These are phyloP conservation scores for Nemania bipapillata DNA, from an alignment of 2,329 filamentous ascomycete genomes.

Conservation along the genomic window DNA sequence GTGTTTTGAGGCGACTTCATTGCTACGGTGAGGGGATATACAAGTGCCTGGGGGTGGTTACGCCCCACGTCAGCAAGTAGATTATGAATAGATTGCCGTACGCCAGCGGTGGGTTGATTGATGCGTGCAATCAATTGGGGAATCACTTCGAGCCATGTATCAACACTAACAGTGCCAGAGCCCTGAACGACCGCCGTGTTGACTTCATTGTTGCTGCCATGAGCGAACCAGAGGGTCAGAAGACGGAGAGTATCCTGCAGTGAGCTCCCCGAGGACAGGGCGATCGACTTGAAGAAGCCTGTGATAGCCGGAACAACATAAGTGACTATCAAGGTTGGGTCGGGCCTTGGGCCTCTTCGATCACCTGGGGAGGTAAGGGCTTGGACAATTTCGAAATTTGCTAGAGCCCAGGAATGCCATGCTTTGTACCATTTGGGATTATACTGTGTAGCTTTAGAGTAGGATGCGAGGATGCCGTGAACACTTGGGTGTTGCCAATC, in stretches of 20 bases:
- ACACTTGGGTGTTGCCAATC: constrained; percentile 90
- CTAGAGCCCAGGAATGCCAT: constrained; percentile 98
- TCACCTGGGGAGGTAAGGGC: constrained; percentile 75
- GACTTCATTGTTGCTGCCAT: constrained; percentile 88
- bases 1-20: constrained; percentile 92
- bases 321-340: constrained; percentile 77
- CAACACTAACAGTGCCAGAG: constrained; percentile 89
- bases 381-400: constrained; percentile 98
- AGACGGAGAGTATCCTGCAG: constrained; percentile 93
- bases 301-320: constrained; percentile 94
- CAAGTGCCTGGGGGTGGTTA: constrained; percentile 92
- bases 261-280: constrained; percentile 88
- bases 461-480: constrained; percentile 88
- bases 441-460: constrained; percentile 90
- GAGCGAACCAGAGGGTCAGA: constrained; percentile 94
- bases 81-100: constrained; percentile 90
- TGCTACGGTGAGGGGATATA: constrained; percentile 95
- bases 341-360: constrained; percentile 60
- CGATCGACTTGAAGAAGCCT: constrained; percentile 98
- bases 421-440: constrained; percentile 98
- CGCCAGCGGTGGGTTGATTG: constrained; percentile 90
- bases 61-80: constrained; percentile 92
- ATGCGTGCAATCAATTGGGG: constrained; percentile 97
- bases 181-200: constrained; percentile 89
- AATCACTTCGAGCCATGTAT: constrained; percentile 98